Conservation (phyloP, 257 asterid species). For the Ehretia macrophylla region DNA sequence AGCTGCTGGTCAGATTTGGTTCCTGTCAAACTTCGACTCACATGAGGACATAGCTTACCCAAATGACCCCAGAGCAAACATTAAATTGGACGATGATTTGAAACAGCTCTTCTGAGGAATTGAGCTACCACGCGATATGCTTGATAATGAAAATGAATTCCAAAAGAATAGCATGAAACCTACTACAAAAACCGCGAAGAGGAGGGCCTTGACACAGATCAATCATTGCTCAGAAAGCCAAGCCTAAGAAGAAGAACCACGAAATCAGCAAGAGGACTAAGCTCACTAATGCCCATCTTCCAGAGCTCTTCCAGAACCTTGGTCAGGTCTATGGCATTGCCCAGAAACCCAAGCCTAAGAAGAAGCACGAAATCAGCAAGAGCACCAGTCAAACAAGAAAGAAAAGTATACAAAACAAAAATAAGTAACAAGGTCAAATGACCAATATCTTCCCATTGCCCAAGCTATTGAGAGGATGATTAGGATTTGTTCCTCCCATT, state of each 20-base stretch:
- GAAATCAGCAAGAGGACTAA: slow-evolving; percentile 86
- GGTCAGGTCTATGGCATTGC: too few relatives aligned
- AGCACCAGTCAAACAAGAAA: too few relatives aligned
- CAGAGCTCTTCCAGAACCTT: slow-evolving; percentile 65
- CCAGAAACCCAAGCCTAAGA: too few relatives aligned
- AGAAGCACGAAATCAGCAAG: too few relatives aligned
- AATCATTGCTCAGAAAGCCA: slow-evolving; percentile 46
- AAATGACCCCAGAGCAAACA: slow-evolving; percentile 47
- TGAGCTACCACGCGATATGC: slow-evolving; percentile 74
- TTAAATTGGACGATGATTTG: slow-evolving; percentile 66
- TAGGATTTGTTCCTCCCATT: slow-evolving; percentile 83
- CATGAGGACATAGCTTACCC: slow-evolving; percentile 82
- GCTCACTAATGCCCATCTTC: slow-evolving; percentile 86
- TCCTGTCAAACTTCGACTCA: slow-evolving; percentile 63
- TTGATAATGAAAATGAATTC: slow-evolving; percentile 73
- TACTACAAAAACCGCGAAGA: slow-evolving; percentile 68
- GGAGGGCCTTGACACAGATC: slow-evolving; percentile 72
- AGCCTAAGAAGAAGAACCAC: slow-evolving; percentile 73
- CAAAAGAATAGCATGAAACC: slow-evolving; percentile 87
- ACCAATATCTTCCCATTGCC: slow-evolving; percentile 97
- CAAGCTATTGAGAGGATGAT: slow-evolving; percentile 73
- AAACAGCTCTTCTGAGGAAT: slow-evolving; percentile 57
- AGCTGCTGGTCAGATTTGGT: slow-evolving; percentile 62
- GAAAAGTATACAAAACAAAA: too few relatives aligned
- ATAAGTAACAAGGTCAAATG: too few relatives aligned